Evolutionary conservation across 2,329 filamentous ascomycete species (phyloP).

Genomic region (Apiospora malaysiana): DNA sequence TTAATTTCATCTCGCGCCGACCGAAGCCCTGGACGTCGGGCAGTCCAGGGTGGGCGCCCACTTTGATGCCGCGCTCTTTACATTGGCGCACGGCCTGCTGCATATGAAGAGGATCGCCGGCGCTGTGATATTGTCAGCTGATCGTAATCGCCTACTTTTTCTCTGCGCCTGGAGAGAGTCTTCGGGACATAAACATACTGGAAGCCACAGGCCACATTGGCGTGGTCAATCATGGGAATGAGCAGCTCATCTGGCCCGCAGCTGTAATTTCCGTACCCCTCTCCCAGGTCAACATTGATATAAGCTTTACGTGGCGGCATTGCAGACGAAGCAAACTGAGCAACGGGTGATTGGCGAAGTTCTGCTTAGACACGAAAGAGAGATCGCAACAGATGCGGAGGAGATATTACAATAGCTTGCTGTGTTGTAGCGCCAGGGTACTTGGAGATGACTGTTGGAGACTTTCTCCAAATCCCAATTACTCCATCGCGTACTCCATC

Average conservation of each 20-base stretch:
- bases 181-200: no score
- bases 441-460: not conserved
- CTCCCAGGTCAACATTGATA: slow-evolving; percentile 53
- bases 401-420: not conserved
- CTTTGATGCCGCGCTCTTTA: slow-evolving; percentile 20
- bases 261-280: slow-evolving; percentile 52
- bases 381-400: not conserved
- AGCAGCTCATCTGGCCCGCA: slow-evolving; percentile 63
- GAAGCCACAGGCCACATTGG: slow-evolving; percentile 65
- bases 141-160: no score
- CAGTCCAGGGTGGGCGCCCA: slow-evolving; percentile 21
- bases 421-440: not conserved
- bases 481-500: not conserved
- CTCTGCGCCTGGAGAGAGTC: no score
- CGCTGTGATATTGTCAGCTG: not conserved
- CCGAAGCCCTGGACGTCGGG: slow-evolving; percentile 22
- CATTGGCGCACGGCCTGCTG: slow-evolving; percentile 30
- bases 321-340: no score
- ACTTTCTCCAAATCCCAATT: not conserved
- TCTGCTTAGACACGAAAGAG: not conserved
- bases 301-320: slow-evolving; percentile 21
- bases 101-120: slow-evolving; percentile 62
- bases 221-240: slow-evolving; percentile 64
- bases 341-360: not conserved
- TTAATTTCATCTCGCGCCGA: slow-evolving; percentile 20